Conservation (phyloP, 495 filamentous ascomycete genomes). For the Corynascus novoguineensis region DNA sequence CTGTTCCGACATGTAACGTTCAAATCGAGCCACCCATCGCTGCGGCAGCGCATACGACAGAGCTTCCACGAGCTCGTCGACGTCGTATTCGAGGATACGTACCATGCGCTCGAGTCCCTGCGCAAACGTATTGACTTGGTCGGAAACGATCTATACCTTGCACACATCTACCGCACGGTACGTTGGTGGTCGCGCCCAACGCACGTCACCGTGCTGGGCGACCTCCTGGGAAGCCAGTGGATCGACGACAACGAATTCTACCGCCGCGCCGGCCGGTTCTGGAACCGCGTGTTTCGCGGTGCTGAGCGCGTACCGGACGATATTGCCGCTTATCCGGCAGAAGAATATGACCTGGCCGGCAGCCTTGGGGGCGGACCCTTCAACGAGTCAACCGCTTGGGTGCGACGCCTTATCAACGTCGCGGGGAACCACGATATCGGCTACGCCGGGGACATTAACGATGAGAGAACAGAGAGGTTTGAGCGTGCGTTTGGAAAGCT, state of each 20-base stretch:
- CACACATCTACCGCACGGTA: conserved; percentile 84
- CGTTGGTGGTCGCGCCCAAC: conserved; percentile 77
- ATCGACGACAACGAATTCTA: conserved; percentile 79
- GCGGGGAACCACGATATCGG: conserved; percentile 95
- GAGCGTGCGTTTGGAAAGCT: conserved; percentile 74
- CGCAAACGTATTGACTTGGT: conserved; percentile 81
- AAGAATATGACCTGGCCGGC: conserved; percentile 48
- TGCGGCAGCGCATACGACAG: conserved; percentile 43
- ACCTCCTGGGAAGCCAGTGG: conserved; percentile 96
- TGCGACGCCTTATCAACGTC: conserved; percentile 72
- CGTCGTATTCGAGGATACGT: conserved; percentile 57
- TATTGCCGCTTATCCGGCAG: conserved; percentile 43
- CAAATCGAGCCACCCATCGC: conserved; percentile 36
- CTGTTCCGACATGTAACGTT: conserved; percentile 49
- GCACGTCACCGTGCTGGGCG: conserved; percentile 83
- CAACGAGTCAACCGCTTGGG: conserved; percentile 56
- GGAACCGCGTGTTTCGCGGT: conserved; percentile 71
- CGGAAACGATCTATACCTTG: conserved; percentile 92
- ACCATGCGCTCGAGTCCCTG: conserved; percentile 51
- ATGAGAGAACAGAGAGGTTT: conserved; percentile 66
- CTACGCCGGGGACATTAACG: conserved; percentile 83
- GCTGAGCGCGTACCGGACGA: conserved; percentile 62
- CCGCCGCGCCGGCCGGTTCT: conserved; percentile 64
- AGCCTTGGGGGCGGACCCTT: conserved; percentile 39
- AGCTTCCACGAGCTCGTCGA: conserved; percentile 49